Conservation (phyloP, 2,329 filamentous ascomycete genomes). For the Hypoxylon sp. region DNA sequence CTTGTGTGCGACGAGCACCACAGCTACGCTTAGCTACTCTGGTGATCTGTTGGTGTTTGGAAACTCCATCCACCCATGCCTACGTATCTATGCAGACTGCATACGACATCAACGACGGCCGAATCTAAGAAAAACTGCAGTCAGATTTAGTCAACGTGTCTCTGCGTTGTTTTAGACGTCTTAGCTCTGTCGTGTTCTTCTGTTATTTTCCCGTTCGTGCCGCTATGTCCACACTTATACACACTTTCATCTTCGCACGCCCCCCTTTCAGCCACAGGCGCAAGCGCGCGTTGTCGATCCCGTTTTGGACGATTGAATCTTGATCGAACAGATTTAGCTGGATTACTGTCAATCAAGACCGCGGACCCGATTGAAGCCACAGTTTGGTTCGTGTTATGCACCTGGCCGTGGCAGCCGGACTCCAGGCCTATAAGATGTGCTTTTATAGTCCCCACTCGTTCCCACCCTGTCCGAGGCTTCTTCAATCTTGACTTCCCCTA, state of each 20-base stretch:
- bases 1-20: slow-evolving; percentile 22
- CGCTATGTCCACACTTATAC: slow-evolving; percentile 24
- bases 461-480: slow-evolving; percentile 25
- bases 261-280: slow-evolving; percentile 37
- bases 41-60: slow-evolving; percentile 17
- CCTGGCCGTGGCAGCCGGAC: slow-evolving; percentile 49
- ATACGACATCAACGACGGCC: slow-evolving; percentile 40
- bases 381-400: slow-evolving; percentile 52
- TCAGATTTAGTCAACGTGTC: slow-evolving; percentile 44
- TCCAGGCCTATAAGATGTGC: slow-evolving; percentile 49
- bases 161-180: slow-evolving; percentile 39
- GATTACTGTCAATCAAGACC: slow-evolving; percentile 41
- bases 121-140: slow-evolving; percentile 40
- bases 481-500: slow-evolving; percentile 43
- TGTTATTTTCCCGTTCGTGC: slow-evolving; percentile 32
- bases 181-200: slow-evolving; percentile 42
- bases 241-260: slow-evolving; percentile 7
- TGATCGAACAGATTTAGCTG: slow-evolving; percentile 38
- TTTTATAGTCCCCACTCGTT: slow-evolving; percentile 45
- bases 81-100: slow-evolving; percentile 40
- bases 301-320: slow-evolving; percentile 43
- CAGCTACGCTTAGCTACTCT: slow-evolving; percentile 12
- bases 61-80: slow-evolving; percentile 29
- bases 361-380: slow-evolving; percentile 47
- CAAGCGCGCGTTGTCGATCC: slow-evolving; percentile 39